These are phyloP conservation scores for Cyamopsis tetragonoloba DNA, from an alignment of 306 rosid genomes.

Conservation along the genomic window DNA sequence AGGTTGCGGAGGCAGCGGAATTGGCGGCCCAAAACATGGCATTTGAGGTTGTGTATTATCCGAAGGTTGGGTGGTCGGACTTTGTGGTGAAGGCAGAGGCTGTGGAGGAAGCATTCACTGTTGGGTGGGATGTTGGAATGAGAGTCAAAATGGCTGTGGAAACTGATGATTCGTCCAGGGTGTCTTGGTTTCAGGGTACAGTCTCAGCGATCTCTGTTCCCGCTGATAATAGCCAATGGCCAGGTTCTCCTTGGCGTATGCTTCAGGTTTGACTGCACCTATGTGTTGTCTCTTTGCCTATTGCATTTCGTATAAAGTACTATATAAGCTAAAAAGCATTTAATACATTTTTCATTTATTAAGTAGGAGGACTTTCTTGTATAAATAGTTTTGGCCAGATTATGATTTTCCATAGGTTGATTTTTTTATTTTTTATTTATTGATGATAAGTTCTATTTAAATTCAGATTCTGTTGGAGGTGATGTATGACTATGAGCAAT, in stretches of 20 bases:
- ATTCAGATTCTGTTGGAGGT: background rate
- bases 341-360: too few relatives aligned
- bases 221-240: conserved; percentile 41
- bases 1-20: conserved; percentile 51
- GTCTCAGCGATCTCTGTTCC: conserved; percentile 25
- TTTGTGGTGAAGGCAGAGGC: conserved; percentile 61
- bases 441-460: background rate
- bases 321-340: too few relatives aligned
- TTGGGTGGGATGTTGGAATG: conserved; percentile 46
- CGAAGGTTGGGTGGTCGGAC: conserved; percentile 54
- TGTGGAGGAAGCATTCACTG: conserved; percentile 45
- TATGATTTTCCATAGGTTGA: background rate
- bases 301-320: too few relatives aligned
- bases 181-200: conserved; percentile 62
- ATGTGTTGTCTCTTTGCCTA: background rate
- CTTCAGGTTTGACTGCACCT: conserved; percentile 46
- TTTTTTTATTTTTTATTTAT: background rate
- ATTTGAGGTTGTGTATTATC: conserved; percentile 70
- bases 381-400: background rate
- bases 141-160: conserved; percentile 66
- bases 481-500: background rate
- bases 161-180: conserved; percentile 59
- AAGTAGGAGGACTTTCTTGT: too few relatives aligned
- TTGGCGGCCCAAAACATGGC: conserved; percentile 47
- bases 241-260: conserved; percentile 65